Base-by-base conservation (phyloP, 371 early-diverging fungal genomes). In the Syncephalastrum sp. region DNA sequence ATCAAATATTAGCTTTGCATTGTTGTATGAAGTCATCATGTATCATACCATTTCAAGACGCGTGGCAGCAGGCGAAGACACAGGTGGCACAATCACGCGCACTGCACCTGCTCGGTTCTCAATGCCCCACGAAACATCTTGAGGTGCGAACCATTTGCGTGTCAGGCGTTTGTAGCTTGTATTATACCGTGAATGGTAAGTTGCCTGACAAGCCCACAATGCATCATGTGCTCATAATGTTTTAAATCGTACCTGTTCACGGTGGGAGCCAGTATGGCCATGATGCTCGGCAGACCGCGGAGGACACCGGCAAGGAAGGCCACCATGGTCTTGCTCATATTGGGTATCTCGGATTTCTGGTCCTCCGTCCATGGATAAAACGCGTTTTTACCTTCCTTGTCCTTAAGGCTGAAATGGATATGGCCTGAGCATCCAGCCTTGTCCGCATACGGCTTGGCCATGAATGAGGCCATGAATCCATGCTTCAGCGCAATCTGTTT, bases 111-210 rank as follows among this genome's bases (percentile, higher is more conserved):
- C 78, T 21, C 94, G 82, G 53, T 87, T 87, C 59, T 92, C 92
- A 49, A 86, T 65, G 12, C 94, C 92, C 81, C 92, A 94, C 1
- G 88, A 86, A 24, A 90, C 85, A 15, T 78, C 88, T 3, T 90
- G 82, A n/a, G 94, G 92, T 14, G 94, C 90, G 91, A 92, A 94
- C 64, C 83, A 90, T 61, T 87, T 89, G 59, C 83, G 89, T n/a
- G 86, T 86, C 33, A 94, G 63, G 42, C 94, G 83, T 57, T 94
- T 94, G 68, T 93, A 93, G 56, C 90, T 86, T 15, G 1, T 38
- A 50, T 14, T 24, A 8, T 8, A 19, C 51, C 15, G 10, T 25
- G 48, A 13, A 14, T 5, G 50, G 14, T 53, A 24, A 21, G 15
- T 51, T 19, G 21, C 38, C 14, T 15, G 23, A 45, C 52, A n/a